phyloP scores from a whole-genome alignment of 495 filamentous ascomycete genomes.

The Aspergillus mulundensis region DNA sequence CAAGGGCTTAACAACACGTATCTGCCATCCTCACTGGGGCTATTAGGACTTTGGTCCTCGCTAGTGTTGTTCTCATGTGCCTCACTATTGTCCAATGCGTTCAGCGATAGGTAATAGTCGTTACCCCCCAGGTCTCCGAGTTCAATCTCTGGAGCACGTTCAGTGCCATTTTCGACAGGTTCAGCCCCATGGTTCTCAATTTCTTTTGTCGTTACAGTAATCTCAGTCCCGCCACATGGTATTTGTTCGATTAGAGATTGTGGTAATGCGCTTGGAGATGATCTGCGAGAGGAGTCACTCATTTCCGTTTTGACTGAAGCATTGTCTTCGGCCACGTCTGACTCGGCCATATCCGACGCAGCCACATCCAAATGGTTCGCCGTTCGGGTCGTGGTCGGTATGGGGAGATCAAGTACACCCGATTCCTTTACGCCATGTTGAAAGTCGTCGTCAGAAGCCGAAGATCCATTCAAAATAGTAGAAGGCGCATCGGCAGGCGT shows the following conservation, averaged over 20 bases:
- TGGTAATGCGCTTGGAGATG: background rate
- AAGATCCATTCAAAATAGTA: background rate
- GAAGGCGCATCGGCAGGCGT: background rate
- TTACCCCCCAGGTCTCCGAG: background rate
- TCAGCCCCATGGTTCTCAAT: background rate
- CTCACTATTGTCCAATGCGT: background rate
- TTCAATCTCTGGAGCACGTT: background rate
- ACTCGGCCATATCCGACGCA: too few relatives aligned
- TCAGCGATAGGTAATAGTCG: background rate
- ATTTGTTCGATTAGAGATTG: background rate
- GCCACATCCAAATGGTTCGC: too few relatives aligned
- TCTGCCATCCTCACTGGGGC: conserved; percentile 9
- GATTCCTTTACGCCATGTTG: background rate
- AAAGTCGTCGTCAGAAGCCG: background rate
- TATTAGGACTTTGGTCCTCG: conserved; percentile 3
- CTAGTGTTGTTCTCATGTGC: background rate
- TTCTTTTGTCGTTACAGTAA: background rate
- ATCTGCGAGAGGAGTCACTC: background rate
- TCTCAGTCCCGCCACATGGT: background rate
- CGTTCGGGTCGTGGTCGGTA: too few relatives aligned
- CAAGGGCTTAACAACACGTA: conserved; percentile 18
- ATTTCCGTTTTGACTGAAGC: background rate
- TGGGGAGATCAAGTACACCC: too few relatives aligned
- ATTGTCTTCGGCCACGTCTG: too few relatives aligned
- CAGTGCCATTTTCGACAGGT: background rate